These are phyloP conservation scores for Jatropha podagrica DNA, from an alignment of 441 rosid species.

Conservation along the genomic window DNA sequence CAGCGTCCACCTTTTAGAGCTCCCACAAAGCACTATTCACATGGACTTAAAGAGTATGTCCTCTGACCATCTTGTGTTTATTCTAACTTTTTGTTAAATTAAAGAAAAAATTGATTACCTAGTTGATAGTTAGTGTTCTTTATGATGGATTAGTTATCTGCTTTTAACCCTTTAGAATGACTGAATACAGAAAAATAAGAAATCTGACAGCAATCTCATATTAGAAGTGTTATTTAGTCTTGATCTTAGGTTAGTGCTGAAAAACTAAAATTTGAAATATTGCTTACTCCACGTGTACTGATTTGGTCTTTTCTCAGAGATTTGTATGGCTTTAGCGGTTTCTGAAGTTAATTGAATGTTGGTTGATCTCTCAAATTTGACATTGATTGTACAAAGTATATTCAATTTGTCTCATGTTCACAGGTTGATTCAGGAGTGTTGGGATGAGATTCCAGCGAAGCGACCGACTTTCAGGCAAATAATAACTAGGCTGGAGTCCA, in stretches of 20 bases:
- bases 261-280: neutral
- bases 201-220: neutral
- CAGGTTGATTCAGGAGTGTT: constrained; percentile 93
- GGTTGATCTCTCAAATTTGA: neutral
- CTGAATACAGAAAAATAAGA: neutral
- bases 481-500: constrained; percentile 59
- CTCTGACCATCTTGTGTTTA: constrained; percentile 8
- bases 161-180: neutral
- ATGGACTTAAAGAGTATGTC: constrained; percentile 82
- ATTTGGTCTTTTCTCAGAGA: neutral
- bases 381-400: neutral
- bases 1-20: constrained; percentile 73
- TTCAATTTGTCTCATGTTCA: constrained; percentile 6
- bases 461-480: constrained; percentile 83
- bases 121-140: neutral
- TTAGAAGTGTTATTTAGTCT: neutral
- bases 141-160: neutral
- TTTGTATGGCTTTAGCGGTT: neutral
- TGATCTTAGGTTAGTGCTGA: neutral
- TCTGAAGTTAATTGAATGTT: neutral
- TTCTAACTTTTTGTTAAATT: neutral
- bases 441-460: constrained; percentile 77
- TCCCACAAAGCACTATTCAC: constrained; percentile 67
- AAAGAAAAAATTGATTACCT: neutral
- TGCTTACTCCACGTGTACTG: neutral